phyloP scores from a whole-genome alignment of 495 filamentous ascomycete genomes.

The Trichoderma orchidacearum region DNA sequence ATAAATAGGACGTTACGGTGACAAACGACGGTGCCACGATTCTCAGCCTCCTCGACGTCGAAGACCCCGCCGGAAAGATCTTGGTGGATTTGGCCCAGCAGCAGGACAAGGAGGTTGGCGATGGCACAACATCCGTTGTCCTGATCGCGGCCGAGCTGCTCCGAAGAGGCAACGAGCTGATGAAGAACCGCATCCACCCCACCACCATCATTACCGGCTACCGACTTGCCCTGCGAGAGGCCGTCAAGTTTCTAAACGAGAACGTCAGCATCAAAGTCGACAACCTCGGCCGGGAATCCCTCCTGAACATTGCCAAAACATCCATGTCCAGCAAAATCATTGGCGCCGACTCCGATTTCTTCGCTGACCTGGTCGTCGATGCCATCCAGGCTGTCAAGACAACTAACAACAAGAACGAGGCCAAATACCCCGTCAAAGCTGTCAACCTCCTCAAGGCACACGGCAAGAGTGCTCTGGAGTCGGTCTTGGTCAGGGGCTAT shows the following conservation, averaged over 20 bases:
- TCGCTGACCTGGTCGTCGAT: slow-evolving; percentile 91
- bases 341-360: slow-evolving; percentile 91
- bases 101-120: slow-evolving; percentile 96
- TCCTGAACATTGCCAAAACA: slow-evolving; percentile 93
- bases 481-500: slow-evolving; percentile 87
- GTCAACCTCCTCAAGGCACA: slow-evolving; percentile 98
- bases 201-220: slow-evolving; percentile 99
- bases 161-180: slow-evolving; percentile 86
- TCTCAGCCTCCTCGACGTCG: slow-evolving; percentile 83
- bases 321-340: slow-evolving; percentile 99
- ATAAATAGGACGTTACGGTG: slow-evolving; percentile 81
- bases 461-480: slow-evolving; percentile 82
- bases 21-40: slow-evolving; percentile 99
- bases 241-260: slow-evolving; percentile 97
- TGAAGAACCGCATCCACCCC: slow-evolving; percentile 99
- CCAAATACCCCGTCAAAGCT: slow-evolving; percentile 97
- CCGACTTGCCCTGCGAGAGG: slow-evolving; percentile 86
- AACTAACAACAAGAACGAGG: slow-evolving; percentile 75
- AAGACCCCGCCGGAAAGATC: slow-evolving; percentile 97
- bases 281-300: slow-evolving; percentile 70
- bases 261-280: slow-evolving; percentile 94
- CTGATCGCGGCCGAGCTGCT: slow-evolving; percentile 94
- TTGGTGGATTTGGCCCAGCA: slow-evolving; percentile 95
- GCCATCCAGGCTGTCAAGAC: slow-evolving; percentile 92
- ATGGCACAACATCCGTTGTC: slow-evolving; percentile 96